Conservation (phyloP, 225 moss, liverwort and hornwort genomes). For the Straminergon stramineum region DNA sequence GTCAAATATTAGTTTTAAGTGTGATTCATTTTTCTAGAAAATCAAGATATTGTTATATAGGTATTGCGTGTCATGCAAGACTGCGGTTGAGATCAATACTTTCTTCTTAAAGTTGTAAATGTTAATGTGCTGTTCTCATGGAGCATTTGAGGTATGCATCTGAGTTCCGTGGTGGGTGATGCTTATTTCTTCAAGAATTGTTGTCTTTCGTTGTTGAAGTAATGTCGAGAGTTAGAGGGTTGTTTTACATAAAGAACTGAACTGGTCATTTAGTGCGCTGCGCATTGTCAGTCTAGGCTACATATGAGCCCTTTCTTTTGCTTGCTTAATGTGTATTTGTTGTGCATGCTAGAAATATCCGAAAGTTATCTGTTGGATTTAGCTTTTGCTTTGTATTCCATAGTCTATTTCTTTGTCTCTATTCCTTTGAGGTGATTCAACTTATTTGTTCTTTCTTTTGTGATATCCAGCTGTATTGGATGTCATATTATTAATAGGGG, state of each 20-base stretch:
- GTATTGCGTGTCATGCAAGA: background rate
- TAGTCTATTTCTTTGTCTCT: background rate
- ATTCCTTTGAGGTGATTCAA: background rate
- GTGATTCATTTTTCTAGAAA: background rate
- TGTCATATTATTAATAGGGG: slow-evolving; percentile 71
- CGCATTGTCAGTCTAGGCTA: background rate
- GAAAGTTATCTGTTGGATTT: background rate
- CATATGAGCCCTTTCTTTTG: background rate
- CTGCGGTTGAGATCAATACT: background rate
- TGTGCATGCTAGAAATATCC: background rate
- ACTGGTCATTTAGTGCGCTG: background rate
- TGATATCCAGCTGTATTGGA: slow-evolving; percentile 69
- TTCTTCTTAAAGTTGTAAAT: background rate
- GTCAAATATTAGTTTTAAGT: slow-evolving; percentile 1
- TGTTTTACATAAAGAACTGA: background rate
- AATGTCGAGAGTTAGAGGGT: background rate
- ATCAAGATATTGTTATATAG: background rate
- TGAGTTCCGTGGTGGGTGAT: background rate
- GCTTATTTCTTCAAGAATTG: background rate
- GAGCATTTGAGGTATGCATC: background rate
- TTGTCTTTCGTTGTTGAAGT: background rate
- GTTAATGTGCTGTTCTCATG: background rate
- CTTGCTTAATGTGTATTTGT: background rate
- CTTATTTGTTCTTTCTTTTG: background rate
- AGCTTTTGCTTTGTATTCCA: background rate